Percentiles rank a stretch among this genome's conserved stretches.
Conservation (phyloP, 164 flowering plant genomes). For the Nelumbo lutea region DNA sequence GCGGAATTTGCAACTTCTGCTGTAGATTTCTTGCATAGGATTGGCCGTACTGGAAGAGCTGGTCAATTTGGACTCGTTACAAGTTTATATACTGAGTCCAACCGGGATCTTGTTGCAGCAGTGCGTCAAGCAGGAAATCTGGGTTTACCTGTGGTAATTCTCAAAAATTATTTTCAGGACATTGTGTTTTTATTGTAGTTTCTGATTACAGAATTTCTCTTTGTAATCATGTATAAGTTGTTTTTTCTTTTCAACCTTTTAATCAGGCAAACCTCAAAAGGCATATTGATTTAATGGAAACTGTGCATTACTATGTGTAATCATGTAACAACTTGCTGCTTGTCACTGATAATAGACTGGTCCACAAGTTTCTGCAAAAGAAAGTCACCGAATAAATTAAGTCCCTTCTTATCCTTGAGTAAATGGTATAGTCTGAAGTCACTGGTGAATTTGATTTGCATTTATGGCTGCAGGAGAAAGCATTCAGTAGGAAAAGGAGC, state of each 20-base stretch:
- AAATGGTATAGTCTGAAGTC: background rate
- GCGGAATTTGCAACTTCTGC: conserved; percentile 97
- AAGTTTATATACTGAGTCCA: conserved; percentile 70
- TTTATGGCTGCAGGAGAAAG: conserved; percentile 61
- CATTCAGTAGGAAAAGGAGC: conserved; percentile 92
- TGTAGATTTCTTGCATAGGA: conserved; percentile 88
- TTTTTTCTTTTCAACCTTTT: too few species aligned
- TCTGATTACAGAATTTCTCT: background rate
- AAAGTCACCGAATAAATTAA: too few species aligned
- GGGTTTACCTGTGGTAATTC: conserved; percentile 79
- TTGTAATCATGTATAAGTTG: background rate
- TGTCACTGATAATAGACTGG: background rate
- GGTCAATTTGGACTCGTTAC: conserved; percentile 88
- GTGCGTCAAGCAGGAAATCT: conserved; percentile 67
- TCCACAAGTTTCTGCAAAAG: too few species aligned
- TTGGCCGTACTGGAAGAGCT: conserved; percentile 96
- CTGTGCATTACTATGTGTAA: too few species aligned
- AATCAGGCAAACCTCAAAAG: background rate
- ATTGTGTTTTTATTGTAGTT: background rate
- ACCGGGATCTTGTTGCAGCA: conserved; percentile 75
- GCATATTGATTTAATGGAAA: background rate
- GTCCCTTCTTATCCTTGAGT: background rate
- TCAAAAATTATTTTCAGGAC: background rate
- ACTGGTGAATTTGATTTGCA: background rate
- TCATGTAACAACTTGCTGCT: too few species aligned